A percentile compares a stretch with the other conserved stretches of the same genome.
phyloP scores from a whole-genome alignment of 805 yeast species.

The Saccharomycopsis javanensis region DNA sequence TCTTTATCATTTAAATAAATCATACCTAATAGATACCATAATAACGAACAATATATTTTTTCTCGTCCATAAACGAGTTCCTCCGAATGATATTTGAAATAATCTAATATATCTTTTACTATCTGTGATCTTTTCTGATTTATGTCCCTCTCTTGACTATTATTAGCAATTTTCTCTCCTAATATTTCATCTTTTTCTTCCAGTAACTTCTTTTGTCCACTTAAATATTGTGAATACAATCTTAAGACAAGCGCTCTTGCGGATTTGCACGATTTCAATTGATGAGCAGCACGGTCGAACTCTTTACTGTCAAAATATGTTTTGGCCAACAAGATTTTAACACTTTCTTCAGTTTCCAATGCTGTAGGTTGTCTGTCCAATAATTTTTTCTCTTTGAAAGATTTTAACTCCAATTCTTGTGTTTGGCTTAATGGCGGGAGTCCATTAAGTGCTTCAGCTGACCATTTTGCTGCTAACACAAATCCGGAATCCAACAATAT shows the following conservation, averaged over 20 bases:
- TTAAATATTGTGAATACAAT: slow-evolving; percentile 58
- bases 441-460: slow-evolving; percentile 71
- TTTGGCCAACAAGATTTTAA: slow-evolving; percentile 50
- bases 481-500: slow-evolving; percentile 11
- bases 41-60: slow-evolving; percentile 26
- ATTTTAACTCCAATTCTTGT: slow-evolving; percentile 5
- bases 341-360: slow-evolving; percentile 28
- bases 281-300: slow-evolving; percentile 64
- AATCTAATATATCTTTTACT: background rate
- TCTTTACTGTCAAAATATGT: slow-evolving; percentile 75
- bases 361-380: slow-evolving; percentile 12
- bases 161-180: slow-evolving; percentile 26
- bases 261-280: slow-evolving; percentile 41
- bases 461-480: slow-evolving; percentile 53
- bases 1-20: slow-evolving; percentile 55
- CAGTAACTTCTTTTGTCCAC: slow-evolving; percentile 68
- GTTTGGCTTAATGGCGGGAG: slow-evolving; percentile 27
- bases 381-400: background rate
- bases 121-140: background rate
- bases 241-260: slow-evolving; percentile 50
- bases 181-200: slow-evolving; percentile 66
- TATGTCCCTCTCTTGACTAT: slow-evolving; percentile 34
- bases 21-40: slow-evolving; percentile 66
- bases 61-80: background rate
- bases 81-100: slow-evolving; percentile 6